Evolutionary conservation across 2,329 filamentous ascomycete species (phyloP).

Genomic region (Paracorniculantispora psalliotae): DNA sequence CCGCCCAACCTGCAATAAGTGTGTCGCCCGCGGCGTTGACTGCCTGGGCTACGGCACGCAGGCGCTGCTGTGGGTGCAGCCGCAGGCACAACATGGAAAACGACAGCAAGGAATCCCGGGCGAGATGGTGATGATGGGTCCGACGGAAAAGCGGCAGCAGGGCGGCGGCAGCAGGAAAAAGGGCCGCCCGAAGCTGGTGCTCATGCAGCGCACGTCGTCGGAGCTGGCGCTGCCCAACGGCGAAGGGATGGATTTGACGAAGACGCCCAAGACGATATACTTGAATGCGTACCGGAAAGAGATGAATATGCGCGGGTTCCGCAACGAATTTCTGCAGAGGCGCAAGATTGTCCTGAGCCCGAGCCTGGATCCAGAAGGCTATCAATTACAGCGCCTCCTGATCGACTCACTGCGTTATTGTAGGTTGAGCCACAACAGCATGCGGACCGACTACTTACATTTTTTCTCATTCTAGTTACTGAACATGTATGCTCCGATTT

Average conservation of each 20-base stretch:
- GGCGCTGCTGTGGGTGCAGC: conserved; percentile 16
- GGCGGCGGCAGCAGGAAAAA: neutral
- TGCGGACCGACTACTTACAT: too few relatives aligned
- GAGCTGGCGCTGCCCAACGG: conserved; percentile 2
- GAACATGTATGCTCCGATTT: conserved; percentile 11
- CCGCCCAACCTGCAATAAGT: conserved; percentile 16
- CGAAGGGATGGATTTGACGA: neutral
- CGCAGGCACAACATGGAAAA: neutral
- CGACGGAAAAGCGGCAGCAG: neutral
- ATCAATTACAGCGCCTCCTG: conserved; percentile 6
- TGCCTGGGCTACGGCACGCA: conserved; percentile 17
- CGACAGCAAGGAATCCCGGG: too few relatives aligned
- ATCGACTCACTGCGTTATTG: conserved; percentile 14
- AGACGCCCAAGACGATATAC: neutral
- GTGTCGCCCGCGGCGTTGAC: conserved; percentile 15
- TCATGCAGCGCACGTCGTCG: conserved; percentile 11
- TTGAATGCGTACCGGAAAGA: neutral
- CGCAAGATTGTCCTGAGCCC: neutral
- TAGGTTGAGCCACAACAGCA: too few relatives aligned
- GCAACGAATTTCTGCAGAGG: neutral
- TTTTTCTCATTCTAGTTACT: conserved; percentile 1
- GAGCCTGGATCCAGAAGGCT: conserved; percentile 12
- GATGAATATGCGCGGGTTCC: conserved; percentile 5
- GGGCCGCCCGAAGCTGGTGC: conserved; percentile 16
- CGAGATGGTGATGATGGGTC: too few relatives aligned